Evolutionary conservation across 129 eudicot genomes (phyloP).

Genomic region (Flaveria trinervia): DNA sequence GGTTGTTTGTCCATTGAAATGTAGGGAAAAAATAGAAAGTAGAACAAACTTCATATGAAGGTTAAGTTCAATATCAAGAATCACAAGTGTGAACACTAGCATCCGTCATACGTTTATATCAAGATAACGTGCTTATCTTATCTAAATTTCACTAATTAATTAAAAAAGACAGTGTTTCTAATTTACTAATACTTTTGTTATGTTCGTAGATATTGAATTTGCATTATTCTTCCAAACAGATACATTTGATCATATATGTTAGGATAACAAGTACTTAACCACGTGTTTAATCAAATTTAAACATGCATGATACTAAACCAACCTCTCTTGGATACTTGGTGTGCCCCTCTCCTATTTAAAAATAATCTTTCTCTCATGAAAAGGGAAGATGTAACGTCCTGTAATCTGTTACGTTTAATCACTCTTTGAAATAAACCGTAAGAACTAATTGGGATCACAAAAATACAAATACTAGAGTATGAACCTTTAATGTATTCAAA

Average conservation of each 20-base stretch:
- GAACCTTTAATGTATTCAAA: too few relatives aligned
- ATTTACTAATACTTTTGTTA: not conserved
- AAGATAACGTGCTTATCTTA: not conserved
- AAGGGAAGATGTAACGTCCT: too few relatives aligned
- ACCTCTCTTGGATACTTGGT: too few relatives aligned
- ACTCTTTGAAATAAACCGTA: too few relatives aligned
- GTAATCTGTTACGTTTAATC: too few relatives aligned
- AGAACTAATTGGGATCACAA: too few relatives aligned
- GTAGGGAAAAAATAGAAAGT: not conserved
- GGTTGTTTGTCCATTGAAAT: not conserved
- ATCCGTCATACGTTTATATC: not conserved
- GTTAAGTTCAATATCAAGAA: slow-evolving; percentile 19
- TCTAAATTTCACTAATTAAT: not conserved
- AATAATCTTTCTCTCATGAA: too few relatives aligned
- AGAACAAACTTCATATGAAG: slow-evolving; percentile 2
- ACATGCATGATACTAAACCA: too few relatives aligned
- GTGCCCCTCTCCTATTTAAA: too few relatives aligned
- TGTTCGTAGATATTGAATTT: not conserved
- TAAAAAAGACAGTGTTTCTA: not conserved
- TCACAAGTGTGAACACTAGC: not conserved
- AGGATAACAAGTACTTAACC: too few relatives aligned
- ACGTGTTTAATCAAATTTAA: too few relatives aligned
- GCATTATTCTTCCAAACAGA: not conserved
- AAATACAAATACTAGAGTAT: too few relatives aligned
- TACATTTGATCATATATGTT: not conserved